Base-by-base conservation (phyloP, 2,329 filamentous ascomycete species). In the Endoconidiophora polonica region DNA sequence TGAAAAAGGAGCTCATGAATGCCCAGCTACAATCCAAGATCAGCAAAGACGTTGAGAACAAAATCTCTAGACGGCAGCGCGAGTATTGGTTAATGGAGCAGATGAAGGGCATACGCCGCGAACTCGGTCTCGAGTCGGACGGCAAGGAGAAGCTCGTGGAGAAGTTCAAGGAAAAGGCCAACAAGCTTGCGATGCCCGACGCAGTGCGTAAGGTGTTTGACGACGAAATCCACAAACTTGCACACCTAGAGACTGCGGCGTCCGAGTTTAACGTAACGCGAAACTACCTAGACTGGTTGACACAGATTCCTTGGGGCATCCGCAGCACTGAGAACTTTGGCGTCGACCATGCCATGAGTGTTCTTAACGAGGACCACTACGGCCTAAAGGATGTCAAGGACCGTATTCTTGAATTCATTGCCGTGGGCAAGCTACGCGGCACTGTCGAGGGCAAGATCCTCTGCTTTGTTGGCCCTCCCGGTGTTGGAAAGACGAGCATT, bases 1-100 rank as follows among this genome's bases (percentile, higher is more conserved):
- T 98, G 57, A 98, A 98, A 70, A 96, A 95, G 65, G 91, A 98
- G 67, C 76, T 95, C 49, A 94, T 96, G 83, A 98, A 96, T 58
- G 91, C 91, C 0, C 86, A 96, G 62, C 71, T 98, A 26, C 90
- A 95, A 63, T 90, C 85, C 52, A 98, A 96, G 71, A 96, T 98
- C 52, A 86, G 84, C 52, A 95, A 95, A 67, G 91, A 98, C 61
- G 93, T 98, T 16, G 91, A 96, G 64, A 86, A 78, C 60, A 95
- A 94, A 67, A 96, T 98, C 49, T 88, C 88, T 59, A 96, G 98
- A 68, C 81, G 90, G 26, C 91, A 98, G 63, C 80, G 91, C 48
- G 91, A 98, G 62, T 98, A 96, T 68, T 96, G 87, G 85, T 70
- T 98, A 44, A 93, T 94, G 86, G 91, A 98, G 66, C 93, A 98